These are phyloP conservation scores for Paraconiothyrium brasiliense DNA, from an alignment of 2,329 filamentous ascomycete species.

Conservation along the genomic window DNA sequence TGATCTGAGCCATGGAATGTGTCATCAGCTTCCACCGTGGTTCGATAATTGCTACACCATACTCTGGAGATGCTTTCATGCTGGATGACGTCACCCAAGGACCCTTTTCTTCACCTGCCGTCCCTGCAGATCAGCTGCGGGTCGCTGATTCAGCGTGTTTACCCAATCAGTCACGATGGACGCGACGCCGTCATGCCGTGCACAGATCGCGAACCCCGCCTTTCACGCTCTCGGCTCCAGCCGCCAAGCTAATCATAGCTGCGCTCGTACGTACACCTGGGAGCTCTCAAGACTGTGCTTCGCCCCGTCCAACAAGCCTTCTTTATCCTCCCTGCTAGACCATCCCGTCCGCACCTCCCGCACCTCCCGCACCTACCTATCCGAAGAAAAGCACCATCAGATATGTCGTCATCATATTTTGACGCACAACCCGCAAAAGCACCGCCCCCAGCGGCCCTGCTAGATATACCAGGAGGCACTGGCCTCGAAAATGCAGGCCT, in stretches of 20 bases:
- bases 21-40: no score
- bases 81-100: constrained; percentile 16
- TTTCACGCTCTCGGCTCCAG: constrained; percentile 12
- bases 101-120: neutral
- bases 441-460: constrained; percentile 13
- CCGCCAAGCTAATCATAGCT: constrained; percentile 15
- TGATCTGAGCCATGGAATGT: no score
- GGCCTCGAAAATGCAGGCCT: constrained; percentile 31
- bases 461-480: constrained; percentile 25
- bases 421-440: constrained; percentile 32
- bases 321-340: constrained; percentile 19
- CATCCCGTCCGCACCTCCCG: constrained; percentile 1
- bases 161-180: constrained; percentile 13
- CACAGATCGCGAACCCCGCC: constrained; percentile 12
- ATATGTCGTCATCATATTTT: constrained; percentile 48
- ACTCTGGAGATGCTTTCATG: neutral
- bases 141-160: constrained; percentile 15
- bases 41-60: no score
- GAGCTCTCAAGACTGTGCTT: constrained; percentile 27
- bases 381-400: constrained; percentile 21
- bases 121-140: constrained; percentile 4
- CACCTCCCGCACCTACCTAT: constrained; percentile 5
- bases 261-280: constrained; percentile 12
- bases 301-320: constrained; percentile 19
- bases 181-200: constrained; percentile 3